Conservation (phyloP, 1,284 basidiomycete genomes). For the Trametes pubescens region DNA sequence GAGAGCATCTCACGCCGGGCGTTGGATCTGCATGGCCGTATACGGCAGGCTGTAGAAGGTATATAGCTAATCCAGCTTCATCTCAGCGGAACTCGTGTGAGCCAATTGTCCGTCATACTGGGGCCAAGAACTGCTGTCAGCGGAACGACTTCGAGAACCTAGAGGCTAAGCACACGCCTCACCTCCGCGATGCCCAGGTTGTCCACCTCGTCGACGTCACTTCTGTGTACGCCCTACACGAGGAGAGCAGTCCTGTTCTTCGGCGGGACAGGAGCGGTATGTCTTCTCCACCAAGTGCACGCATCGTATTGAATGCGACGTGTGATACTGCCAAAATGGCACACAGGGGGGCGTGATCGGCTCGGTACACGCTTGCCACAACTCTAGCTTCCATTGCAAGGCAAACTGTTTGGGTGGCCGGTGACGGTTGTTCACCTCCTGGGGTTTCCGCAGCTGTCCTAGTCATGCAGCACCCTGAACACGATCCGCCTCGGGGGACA, state of each 20-base stretch:
- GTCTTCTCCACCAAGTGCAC: neutral
- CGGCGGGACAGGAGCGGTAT: neutral
- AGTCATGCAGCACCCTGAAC: neutral
- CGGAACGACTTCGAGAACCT: conserved; percentile 1
- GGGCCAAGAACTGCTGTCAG: conserved; percentile 1
- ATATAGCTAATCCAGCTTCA: conserved; percentile 7
- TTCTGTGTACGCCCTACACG: neutral
- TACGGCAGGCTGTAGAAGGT: conserved; percentile 5
- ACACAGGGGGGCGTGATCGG: neutral
- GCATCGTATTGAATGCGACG: neutral
- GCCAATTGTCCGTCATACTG: neutral
- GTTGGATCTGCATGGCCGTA: conserved; percentile 25
- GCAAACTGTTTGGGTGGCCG: conserved; percentile 8
- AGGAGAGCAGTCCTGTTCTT: neutral
- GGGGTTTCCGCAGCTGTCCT: neutral
- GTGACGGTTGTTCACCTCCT: neutral
- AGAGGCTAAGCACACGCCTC: neutral
- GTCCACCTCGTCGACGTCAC: neutral
- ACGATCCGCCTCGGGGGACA: neutral
- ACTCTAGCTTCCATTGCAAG: neutral
- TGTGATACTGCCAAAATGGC: neutral
- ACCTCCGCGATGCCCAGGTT: neutral
- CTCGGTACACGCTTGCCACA: conserved; percentile 7
- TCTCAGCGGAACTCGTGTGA: neutral
- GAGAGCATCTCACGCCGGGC: conserved; percentile 19